phyloP scores from a whole-genome alignment of 257 asterid species.

The Fraxinus quadrangulata region DNA sequence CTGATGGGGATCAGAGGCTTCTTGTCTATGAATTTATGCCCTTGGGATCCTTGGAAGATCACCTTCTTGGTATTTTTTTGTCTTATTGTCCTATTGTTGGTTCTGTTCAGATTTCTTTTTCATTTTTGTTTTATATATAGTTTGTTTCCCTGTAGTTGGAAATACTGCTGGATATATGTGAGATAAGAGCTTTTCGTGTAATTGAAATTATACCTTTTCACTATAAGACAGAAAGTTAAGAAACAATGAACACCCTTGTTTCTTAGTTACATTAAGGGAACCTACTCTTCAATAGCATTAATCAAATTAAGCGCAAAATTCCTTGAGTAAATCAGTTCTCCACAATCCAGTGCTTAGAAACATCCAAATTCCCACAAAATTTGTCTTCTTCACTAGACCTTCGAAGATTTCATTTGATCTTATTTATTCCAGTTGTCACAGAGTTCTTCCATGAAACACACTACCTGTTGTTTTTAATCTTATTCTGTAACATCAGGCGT shows the following conservation, averaged over 20 bases:
- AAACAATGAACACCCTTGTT: not conserved
- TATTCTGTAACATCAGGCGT: not conserved
- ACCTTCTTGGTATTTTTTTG: conserved; percentile 72
- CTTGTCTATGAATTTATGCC: conserved; percentile 98
- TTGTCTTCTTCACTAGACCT: too few relatives aligned
- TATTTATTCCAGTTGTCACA: too few relatives aligned
- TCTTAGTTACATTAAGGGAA: not conserved
- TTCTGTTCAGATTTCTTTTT: not conserved
- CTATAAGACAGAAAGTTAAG: not conserved
- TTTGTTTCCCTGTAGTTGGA: not conserved
- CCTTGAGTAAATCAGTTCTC: not conserved
- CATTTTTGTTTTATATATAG: not conserved
- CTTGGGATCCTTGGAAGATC: conserved; percentile 92
- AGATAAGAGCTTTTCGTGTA: not conserved
- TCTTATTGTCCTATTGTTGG: conserved; percentile 6
- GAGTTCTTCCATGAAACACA: not conserved
- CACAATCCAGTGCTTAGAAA: not conserved
- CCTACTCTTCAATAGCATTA: not conserved
- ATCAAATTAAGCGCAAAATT: not conserved
- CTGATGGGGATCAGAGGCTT: conserved; percentile 98
- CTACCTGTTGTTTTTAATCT: not conserved
- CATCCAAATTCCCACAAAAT: too few relatives aligned
- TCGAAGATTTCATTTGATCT: too few relatives aligned
- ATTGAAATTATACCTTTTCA: not conserved
- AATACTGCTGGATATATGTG: not conserved